A percentile compares a stretch with the other conserved stretches of the same genome.
phyloP scores from a whole-genome alignment of 148 eudicot species.

The Euryodendron excelsum region DNA sequence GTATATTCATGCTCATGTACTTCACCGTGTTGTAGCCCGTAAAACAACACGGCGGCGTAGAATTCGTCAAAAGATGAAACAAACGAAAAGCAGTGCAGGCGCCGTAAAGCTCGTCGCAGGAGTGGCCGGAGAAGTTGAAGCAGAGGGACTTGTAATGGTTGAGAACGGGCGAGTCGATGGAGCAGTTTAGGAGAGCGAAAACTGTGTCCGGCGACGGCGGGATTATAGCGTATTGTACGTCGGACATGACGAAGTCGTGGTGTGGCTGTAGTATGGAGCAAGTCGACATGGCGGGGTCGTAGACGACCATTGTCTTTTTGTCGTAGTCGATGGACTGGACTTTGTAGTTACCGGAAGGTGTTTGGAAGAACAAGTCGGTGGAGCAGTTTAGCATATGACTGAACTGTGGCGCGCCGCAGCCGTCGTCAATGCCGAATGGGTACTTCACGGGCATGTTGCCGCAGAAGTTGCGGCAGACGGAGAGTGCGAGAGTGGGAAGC shows the following conservation, averaged over 20 bases:
- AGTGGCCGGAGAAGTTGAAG: slow-evolving; percentile 75
- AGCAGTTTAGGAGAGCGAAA: slow-evolving; percentile 82
- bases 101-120: slow-evolving; percentile 76
- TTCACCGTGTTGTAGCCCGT: slow-evolving; percentile 68
- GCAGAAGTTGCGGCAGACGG: slow-evolving; percentile 69
- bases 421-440: slow-evolving; percentile 85
- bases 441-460: slow-evolving; percentile 56
- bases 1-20: slow-evolving; percentile 82
- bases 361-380: slow-evolving; percentile 57
- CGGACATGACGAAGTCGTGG: slow-evolving; percentile 64
- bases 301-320: slow-evolving; percentile 49
- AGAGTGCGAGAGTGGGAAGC: slow-evolving; percentile 3
- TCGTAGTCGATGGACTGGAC: slow-evolving; percentile 74
- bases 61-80: slow-evolving; percentile 37
- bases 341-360: slow-evolving; percentile 87
- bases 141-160: slow-evolving; percentile 75
- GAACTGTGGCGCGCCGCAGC: slow-evolving; percentile 85
- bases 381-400: slow-evolving; percentile 79
- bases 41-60: slow-evolving; percentile 74
- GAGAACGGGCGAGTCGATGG: slow-evolving; percentile 75
- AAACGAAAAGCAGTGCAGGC: slow-evolving; percentile 66
- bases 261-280: slow-evolving; percentile 91
- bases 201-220: slow-evolving; percentile 83
- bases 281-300: slow-evolving; percentile 93
- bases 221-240: slow-evolving; percentile 63